Base-by-base conservation (phyloP, 2,329 filamentous ascomycete species). In the Stachybotrys elegans region DNA sequence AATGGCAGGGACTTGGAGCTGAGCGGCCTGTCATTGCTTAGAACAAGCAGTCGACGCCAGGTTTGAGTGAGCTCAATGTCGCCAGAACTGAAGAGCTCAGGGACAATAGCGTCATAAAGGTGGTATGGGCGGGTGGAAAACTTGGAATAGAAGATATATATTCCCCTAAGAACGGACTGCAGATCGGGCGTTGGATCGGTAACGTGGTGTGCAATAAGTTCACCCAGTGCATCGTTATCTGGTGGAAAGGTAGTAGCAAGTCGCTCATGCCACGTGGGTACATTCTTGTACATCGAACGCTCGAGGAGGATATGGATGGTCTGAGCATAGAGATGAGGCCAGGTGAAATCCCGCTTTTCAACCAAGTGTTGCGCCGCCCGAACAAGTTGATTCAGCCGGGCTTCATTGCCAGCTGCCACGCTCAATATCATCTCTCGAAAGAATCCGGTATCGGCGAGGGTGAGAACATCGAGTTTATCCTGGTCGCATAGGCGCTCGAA, bases 41-140 rank as follows among this genome's bases (percentile, higher is more conserved):
- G 47, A 23, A 71, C 46, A 12, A 76, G 62, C 4, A 64, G 55
- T 20, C 59, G 59, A 32, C 76, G 70, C 77, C 77, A 81, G n/a
- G 51, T 49, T 9, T 58, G 61, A 6, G 76, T 76, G 14, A 71
- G 48, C 3, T 51, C 52, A 1, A 70, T 70, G 25, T 66, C 58
- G 1, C 76, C 76, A n/a, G 62, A 58, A 5, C 64, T 57, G 51
- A 72, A 79, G 2, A 80, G 61, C 41, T 69, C 58, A 4, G 77
- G 74, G n/a, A 80, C 65, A 7, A 80, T 44, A 17, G 61, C 57
- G 50, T 79, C 75, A 53, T 80, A 80, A 0, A 79, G 51, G 11
- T 57, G 50, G 34, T 66, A 72, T 37, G n/a, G n/a, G n/a, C n/a
- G n/a, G n/a, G n/a, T n/a, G n/a, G n/a, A n/a, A n/a, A n/a, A n/a